Evolutionary conservation across 441 rosid genomes (phyloP), one percentile per base, ranked within the genome.

Genomic region (Populus hybrid): DNA sequence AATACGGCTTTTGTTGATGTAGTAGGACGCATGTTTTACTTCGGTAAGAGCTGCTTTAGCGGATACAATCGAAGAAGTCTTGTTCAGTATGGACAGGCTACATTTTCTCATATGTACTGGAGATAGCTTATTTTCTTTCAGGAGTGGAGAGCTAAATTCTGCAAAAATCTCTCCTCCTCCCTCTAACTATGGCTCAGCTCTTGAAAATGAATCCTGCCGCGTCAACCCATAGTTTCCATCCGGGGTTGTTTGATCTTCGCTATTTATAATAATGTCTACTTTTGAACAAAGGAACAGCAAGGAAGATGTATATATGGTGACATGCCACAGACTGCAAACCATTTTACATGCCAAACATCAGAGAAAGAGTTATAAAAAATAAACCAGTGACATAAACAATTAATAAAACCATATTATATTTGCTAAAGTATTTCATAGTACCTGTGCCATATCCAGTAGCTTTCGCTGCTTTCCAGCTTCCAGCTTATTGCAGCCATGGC

Each of bases 381-480:
- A 70, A 75, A 3, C 20, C 16, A 36, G 71, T 72, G 76, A 59
- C 64, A 76, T 34, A 67, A 75, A 70, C 40, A 74, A 42, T 36
- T 23, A 21, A 28, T 50, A 71, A 40, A 32, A 76, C 76, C 46
- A 40, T 4, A 12, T 46, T 46, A 32, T 11, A 32, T 12, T 30
- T 16, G 73, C 38, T 30, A 16, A 35, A 3, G n/a, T 64, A 63
- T 36, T 75, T 59, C 38, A 36, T 42, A 59, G 66, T 77, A 91
- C 99, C 98, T 96, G 90, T 96, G 99, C 98, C 98, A 94, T 83
- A 96, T 92, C 99, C 99, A 96, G 92, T 96, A 96, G 87, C 82
- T 92, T 84, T 92, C 88, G 75, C 93, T 93, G 81, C 82, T 86
- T 87, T 94, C 98, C 42, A 96, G 87, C 64, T 88, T 90, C 92